phyloP scores from a whole-genome alignment of 495 filamentous ascomycete species.

The Evernia prunastri region DNA sequence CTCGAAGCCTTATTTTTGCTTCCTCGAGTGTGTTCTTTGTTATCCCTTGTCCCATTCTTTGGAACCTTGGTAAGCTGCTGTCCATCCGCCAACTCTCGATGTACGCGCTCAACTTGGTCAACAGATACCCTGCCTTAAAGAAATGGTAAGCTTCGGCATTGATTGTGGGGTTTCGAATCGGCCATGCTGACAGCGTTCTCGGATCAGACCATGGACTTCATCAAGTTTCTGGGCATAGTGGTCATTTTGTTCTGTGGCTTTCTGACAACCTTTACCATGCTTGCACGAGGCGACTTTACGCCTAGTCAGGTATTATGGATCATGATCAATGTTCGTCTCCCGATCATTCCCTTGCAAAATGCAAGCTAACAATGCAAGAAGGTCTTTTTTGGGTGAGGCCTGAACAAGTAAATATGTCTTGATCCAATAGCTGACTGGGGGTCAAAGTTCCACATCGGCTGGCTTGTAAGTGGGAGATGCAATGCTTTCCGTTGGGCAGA shows the following conservation, averaged over 20 bases:
- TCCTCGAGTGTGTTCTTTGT: slow-evolving; percentile 77
- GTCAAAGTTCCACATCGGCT: background rate
- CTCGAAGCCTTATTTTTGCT: slow-evolving; percentile 87
- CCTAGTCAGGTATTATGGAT: slow-evolving; percentile 78
- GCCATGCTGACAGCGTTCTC: slow-evolving; percentile 31
- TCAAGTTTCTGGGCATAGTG: slow-evolving; percentile 87
- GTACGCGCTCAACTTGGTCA: slow-evolving; percentile 29
- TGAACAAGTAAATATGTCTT: background rate
- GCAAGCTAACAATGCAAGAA: slow-evolving; percentile 2
- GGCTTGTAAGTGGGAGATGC: slow-evolving; percentile 11
- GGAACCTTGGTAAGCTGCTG: slow-evolving; percentile 55
- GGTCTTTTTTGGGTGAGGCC: slow-evolving; percentile 41
- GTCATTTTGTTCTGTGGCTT: slow-evolving; percentile 61
- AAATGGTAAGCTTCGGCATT: slow-evolving; percentile 53
- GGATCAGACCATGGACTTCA: slow-evolving; percentile 72
- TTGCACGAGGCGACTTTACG: slow-evolving; percentile 70
- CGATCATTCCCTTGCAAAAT: background rate
- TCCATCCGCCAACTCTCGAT: slow-evolving; percentile 14
- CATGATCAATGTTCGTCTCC: slow-evolving; percentile 63
- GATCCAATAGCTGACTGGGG: slow-evolving; percentile 9
- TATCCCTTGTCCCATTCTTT: slow-evolving; percentile 88
- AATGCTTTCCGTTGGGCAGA: background rate
- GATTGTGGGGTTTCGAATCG: background rate
- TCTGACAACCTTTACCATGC: slow-evolving; percentile 82
- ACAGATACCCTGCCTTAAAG: slow-evolving; percentile 76